phyloP scores from a whole-genome alignment of 2,329 filamentous ascomycete species.

The Claviceps sp. region DNA sequence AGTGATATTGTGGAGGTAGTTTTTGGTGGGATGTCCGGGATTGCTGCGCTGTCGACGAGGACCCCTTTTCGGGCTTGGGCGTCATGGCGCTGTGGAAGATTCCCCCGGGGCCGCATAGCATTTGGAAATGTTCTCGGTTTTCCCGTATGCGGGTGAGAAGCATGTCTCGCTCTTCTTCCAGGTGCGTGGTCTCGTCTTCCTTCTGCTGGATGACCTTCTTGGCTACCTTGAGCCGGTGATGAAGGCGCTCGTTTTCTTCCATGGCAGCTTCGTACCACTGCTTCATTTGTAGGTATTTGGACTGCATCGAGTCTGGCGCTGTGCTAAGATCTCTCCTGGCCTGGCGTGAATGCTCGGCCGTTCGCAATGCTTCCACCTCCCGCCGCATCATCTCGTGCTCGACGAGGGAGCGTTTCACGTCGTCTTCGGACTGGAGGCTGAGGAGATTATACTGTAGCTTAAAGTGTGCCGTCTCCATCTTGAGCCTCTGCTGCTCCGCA shows the following conservation, averaged over 20 bases:
- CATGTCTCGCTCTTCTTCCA: slow-evolving; percentile 65
- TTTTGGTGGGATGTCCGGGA: slow-evolving; percentile 23
- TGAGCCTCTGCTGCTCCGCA: slow-evolving; percentile 44
- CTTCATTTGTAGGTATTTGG: slow-evolving; percentile 49
- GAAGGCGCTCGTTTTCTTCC: slow-evolving; percentile 50
- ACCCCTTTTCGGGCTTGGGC: slow-evolving; percentile 33
- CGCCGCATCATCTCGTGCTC: slow-evolving; percentile 85
- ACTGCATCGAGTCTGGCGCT: slow-evolving; percentile 38
- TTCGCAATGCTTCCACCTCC: slow-evolving; percentile 73
- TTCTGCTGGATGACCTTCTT: slow-evolving; percentile 69
- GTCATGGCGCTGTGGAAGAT: slow-evolving; percentile 50
- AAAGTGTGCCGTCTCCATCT: slow-evolving; percentile 79
- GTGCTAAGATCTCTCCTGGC: slow-evolving; percentile 39
- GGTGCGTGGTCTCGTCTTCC: slow-evolving; percentile 54
- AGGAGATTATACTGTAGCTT: slow-evolving; percentile 82
- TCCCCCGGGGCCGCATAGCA: slow-evolving; percentile 61
- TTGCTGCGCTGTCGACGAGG: slow-evolving; percentile 25
- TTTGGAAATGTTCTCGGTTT: slow-evolving; percentile 76
- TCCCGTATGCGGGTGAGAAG: slow-evolving; percentile 75
- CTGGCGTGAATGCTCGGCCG: slow-evolving; percentile 55
- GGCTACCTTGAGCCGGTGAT: slow-evolving; percentile 54
- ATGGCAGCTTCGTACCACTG: slow-evolving; percentile 51
- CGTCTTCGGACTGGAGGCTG: slow-evolving; percentile 70
- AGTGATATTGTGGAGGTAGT: slow-evolving; percentile 10
- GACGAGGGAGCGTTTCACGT: slow-evolving; percentile 74